Evolutionary conservation across 108 stramenopile species (phyloP), one percentile per base, ranked within the genome.

Genomic region (Ochromonas danica): DNA sequence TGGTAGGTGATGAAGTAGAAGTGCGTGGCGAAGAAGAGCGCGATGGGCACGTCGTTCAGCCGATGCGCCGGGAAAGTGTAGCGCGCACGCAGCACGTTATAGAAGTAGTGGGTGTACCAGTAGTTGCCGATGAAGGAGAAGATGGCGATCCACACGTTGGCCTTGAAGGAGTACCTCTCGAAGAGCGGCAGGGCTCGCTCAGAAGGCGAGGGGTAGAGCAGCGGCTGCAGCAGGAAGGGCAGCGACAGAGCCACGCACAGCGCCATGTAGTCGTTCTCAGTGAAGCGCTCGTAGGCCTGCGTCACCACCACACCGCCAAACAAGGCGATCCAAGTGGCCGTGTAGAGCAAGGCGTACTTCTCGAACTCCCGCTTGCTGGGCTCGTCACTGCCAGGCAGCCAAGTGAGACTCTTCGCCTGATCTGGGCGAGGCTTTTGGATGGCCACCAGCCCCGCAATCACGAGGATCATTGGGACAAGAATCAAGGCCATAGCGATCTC

Each of bases 91-190:
- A 98, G 86, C 1, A 98, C 95, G 25, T 88, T 89, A 83, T 97
- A 97, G 82, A 98, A 98, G 91, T 98, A 90, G 82, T 90, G 89
- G 10, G 89, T 88, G 57, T 86, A 96, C 93, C 93, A 97, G 85
- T 97, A 97, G 77, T 98, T 98, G 2, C 98, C 98, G 71, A 98
- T 96, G 88, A 94, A 97, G 61, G 91, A 87, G 87, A 95, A 97
- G 39, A 93, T 85, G 0, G 89, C 89, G 25, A 98, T 83, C 91
- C 95, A 89, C 33, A 96, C 38, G 67, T 94, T 96, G 1, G 94
- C 94, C 84, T 94, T 94, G 82, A 93, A 88, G 1, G 90, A 87
- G 78, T 93, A 97, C 28, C 95, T 87, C 81, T 91, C 45, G 40
- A 71, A 43, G 0, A 94, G 72, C 0, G 94, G 92, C 61, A 91